Evolutionary conservation across 192 early-diverging fungal species (phyloP).

Genomic region (Umbelopsis sp.): DNA sequence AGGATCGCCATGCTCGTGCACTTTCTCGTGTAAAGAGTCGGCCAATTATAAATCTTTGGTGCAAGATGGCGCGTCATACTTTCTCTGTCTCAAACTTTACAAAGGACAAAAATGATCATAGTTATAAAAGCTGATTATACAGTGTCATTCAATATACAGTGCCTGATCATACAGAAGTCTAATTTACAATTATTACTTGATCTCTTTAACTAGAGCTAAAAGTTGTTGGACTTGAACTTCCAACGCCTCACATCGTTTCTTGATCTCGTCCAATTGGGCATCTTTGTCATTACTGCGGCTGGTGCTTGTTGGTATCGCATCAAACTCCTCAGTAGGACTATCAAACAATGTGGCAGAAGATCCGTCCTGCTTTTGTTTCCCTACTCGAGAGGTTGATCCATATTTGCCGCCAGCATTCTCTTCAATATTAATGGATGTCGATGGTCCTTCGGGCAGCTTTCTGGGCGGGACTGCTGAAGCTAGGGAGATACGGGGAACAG

Average conservation of each 20-base stretch:
- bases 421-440: neutral
- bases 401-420: neutral
- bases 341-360: slow-evolving; percentile 5
- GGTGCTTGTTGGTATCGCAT: neutral
- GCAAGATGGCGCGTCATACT: too few relatives aligned
- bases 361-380: neutral
- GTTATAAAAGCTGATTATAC: too few relatives aligned
- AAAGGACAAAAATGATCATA: too few relatives aligned
- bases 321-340: neutral
- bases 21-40: too few relatives aligned
- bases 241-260: neutral
- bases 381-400: neutral
- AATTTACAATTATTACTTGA: too few relatives aligned
- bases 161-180: too few relatives aligned
- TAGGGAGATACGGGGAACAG: slow-evolving; percentile 1
- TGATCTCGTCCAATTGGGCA: neutral
- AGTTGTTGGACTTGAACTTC: neutral
- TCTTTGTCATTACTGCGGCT: neutral
- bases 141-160: too few relatives aligned
- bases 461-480: slow-evolving; percentile 6
- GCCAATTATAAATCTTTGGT: too few relatives aligned
- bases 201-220: neutral
- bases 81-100: too few relatives aligned
- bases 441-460: neutral
- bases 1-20: too few relatives aligned